A percentile compares a stretch with the other conserved stretches of the same genome.
Conservation (phyloP, 129 eudicot species). For the Flaveria linearis region DNA sequence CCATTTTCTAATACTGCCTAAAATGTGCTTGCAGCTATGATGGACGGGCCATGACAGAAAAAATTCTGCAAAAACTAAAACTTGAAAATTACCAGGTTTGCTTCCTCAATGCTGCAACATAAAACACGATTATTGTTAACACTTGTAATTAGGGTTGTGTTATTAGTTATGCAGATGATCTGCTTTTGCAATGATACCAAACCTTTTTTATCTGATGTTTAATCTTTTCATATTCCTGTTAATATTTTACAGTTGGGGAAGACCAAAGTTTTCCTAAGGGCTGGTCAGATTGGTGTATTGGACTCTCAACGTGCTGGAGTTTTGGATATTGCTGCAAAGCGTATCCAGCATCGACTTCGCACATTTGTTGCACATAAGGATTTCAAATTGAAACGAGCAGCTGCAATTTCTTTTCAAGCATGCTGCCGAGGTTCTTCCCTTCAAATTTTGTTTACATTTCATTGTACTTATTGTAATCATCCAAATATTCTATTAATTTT, state of each 20-base stretch:
- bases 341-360: slow-evolving; percentile 66
- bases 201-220: neutral
- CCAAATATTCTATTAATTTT: neutral
- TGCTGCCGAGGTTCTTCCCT: slow-evolving; percentile 74
- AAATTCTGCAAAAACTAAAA: slow-evolving; percentile 69
- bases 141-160: neutral
- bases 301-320: slow-evolving; percentile 90
- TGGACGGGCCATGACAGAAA: slow-evolving; percentile 73
- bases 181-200: neutral
- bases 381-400: slow-evolving; percentile 53
- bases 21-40: slow-evolving; percentile 56
- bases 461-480: slow-evolving; percentile 11
- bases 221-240: neutral
- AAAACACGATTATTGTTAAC: neutral
- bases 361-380: slow-evolving; percentile 68
- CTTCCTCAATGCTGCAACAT: slow-evolving; percentile 15
- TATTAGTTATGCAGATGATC: slow-evolving; percentile 18
- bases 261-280: slow-evolving; percentile 91
- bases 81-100: slow-evolving; percentile 92
- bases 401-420: slow-evolving; percentile 82
- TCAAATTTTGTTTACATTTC: slow-evolving; percentile 16
- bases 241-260: slow-evolving; percentile 69
- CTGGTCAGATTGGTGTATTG: slow-evolving; percentile 94
- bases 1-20: neutral
- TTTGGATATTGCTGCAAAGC: slow-evolving; percentile 83